Percentiles rank a stretch among this genome's conserved stretches.
phyloP scores from a whole-genome alignment of 2,329 filamentous ascomycete species.

The Claviceps monticola region DNA sequence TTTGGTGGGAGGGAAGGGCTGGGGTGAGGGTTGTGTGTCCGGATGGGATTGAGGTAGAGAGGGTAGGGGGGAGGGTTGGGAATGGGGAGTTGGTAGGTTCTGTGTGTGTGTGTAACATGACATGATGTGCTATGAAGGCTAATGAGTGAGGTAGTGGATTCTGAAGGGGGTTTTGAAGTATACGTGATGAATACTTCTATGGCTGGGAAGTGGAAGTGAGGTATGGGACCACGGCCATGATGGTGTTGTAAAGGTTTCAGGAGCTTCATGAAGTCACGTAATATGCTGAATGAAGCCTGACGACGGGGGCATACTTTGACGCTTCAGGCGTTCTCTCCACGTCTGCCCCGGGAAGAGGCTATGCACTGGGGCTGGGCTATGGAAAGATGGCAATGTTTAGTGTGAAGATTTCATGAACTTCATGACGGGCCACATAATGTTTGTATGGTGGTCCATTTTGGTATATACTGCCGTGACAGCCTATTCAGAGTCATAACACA shows the following conservation, averaged over 20 bases:
- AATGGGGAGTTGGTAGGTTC: conserved; percentile 67
- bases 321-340: too few relatives aligned
- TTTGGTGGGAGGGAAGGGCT: conserved; percentile 73
- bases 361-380: too few relatives aligned
- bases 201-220: too few relatives aligned
- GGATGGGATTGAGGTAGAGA: conserved; percentile 62
- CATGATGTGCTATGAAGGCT: neutral
- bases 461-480: too few relatives aligned
- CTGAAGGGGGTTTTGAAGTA: conserved; percentile 39
- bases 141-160: conserved; percentile 41
- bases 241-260: neutral
- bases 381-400: too few relatives aligned
- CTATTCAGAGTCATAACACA: too few relatives aligned
- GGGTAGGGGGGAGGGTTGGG: conserved; percentile 57
- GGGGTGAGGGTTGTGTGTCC: conserved; percentile 63
- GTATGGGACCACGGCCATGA: neutral
- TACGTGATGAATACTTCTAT: conserved; percentile 6
- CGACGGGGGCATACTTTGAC: too few relatives aligned
- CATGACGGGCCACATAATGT: too few relatives aligned
- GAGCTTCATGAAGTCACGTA: neutral
- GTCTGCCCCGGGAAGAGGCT: too few relatives aligned
- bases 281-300: too few relatives aligned
- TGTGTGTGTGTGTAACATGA: neutral
- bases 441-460: too few relatives aligned
- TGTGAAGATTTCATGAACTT: too few relatives aligned